These are phyloP conservation scores for Raffaelea albimanens DNA, from an alignment of 2,329 filamentous ascomycete species.

Conservation along the genomic window DNA sequence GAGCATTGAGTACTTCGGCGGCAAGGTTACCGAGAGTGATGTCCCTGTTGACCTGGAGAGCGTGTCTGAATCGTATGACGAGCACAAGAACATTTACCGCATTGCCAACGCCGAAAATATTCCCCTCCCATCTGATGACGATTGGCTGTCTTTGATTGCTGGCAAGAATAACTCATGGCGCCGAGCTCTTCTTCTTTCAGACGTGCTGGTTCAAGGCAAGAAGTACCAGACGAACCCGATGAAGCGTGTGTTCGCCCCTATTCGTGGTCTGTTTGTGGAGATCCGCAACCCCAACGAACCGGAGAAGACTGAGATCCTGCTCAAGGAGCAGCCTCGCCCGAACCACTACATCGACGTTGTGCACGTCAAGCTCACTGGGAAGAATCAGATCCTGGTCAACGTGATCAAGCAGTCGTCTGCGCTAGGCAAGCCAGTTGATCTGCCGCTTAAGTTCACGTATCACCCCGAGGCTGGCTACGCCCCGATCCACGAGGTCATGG, in stretches of 20 bases:
- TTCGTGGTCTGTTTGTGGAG: slow-evolving; percentile 81
- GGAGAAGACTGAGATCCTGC: slow-evolving; percentile 71
- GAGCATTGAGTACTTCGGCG: slow-evolving; percentile 88
- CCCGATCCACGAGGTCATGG: slow-evolving; percentile 96
- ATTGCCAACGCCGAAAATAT: slow-evolving; percentile 66
- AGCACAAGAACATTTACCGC: slow-evolving; percentile 73
- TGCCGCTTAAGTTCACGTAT: slow-evolving; percentile 85
- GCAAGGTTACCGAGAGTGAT: slow-evolving; percentile 65
- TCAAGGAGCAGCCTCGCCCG: slow-evolving; percentile 78
- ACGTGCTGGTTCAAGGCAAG: slow-evolving; percentile 89
- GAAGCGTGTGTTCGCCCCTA: slow-evolving; percentile 80
- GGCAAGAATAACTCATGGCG: slow-evolving; percentile 84
- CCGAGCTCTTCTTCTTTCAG: slow-evolving; percentile 85
- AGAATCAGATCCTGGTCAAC: slow-evolving; percentile 76
- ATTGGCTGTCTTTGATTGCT: slow-evolving; percentile 82
- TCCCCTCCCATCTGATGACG: slow-evolving; percentile 66
- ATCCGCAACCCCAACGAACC: slow-evolving; percentile 75
- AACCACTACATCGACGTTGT: slow-evolving; percentile 85
- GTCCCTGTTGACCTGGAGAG: slow-evolving; percentile 66
- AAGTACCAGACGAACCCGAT: slow-evolving; percentile 97
- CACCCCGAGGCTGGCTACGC: slow-evolving; percentile 93
- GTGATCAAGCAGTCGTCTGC: slow-evolving; percentile 91
- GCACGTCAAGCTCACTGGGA: slow-evolving; percentile 65
- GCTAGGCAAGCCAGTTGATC: slow-evolving; percentile 67
- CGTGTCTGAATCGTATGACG: slow-evolving; percentile 74